Evolutionary conservation across 2,329 filamentous ascomycete genomes (phyloP), one percentile per base, ranked within the genome.

Genomic region (Phialocephala subalpina): DNA sequence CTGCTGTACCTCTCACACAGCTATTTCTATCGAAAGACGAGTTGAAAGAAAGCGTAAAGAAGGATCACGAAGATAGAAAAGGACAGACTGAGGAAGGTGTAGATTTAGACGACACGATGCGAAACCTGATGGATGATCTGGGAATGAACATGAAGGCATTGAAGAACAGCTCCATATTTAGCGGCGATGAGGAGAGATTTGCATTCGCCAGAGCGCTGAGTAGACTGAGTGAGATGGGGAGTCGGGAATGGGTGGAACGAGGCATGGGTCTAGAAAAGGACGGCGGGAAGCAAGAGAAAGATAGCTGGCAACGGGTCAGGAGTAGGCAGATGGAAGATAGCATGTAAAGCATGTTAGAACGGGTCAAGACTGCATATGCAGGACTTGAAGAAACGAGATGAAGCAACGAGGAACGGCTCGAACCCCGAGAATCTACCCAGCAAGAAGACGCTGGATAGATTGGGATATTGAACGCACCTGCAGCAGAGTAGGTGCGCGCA

Each of bases 101-200:
- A 33, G 72, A 64, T 52, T 80, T 92, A 14, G 87, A 90, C 52
- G 87, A 92, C 72, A 85, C 87, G 1, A 92, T 97, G 89, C 87
- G 91, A 66, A 89, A 87, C 74, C 85, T 97, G 74, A 92, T 97
- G 87, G 93, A 97, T 73, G 93, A 97, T 75, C 80, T 97, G 56
- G 93, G 93, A 45, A 87, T 94, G 81, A 94, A 91, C 73, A 94
- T 96, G 81, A 85, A 89, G 58, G 90, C 92, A 79, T 83, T 99
- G 73, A 97, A 97, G 82, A 90, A 90, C 71, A 93, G 90, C 49
- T 92, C 87, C 70, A 87, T 98, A 45, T 99, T 99, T 78, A 92
- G 91, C 1, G 96, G 96, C 47, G 96, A 97, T 65, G 96, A 99
- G 81, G 96, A 99, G 80, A 87, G 93, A 0, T 99, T 99, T 81